These are phyloP conservation scores for Wickerhamomyces xylosicus DNA, from an alignment of 805 yeast genomes.

Conservation along the genomic window DNA sequence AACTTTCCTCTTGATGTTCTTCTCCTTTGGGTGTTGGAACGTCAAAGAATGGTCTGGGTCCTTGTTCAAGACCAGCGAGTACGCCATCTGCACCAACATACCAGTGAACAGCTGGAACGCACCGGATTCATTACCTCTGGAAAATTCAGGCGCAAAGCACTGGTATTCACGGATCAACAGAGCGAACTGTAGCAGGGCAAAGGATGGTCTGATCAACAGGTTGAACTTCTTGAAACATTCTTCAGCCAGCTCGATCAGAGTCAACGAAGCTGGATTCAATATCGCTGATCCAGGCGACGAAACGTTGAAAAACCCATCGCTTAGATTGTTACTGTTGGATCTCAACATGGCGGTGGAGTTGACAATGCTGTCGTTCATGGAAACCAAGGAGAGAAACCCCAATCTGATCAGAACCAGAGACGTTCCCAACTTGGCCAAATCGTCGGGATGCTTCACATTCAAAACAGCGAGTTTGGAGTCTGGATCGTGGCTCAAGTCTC, in stretches of 20 bases:
- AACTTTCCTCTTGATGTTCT: constrained; percentile 4
- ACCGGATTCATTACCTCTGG: constrained; percentile 42
- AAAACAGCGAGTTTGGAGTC: not conserved
- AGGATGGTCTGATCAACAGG: constrained; percentile 4
- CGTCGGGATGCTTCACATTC: not conserved
- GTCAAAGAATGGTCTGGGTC: constrained; percentile 28
- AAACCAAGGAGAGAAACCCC: constrained; percentile 2
- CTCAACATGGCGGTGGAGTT: not conserved
- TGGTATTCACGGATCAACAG: constrained; percentile 37
- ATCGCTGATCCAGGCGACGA: not conserved
- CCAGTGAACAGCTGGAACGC: constrained; percentile 37
- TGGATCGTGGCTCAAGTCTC: constrained; percentile 1
- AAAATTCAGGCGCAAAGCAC: constrained; percentile 41
- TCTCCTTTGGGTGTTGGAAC: not conserved
- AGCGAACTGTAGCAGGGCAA: constrained; percentile 42
- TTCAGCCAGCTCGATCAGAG: constrained; percentile 6
- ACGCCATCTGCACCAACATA: constrained; percentile 39
- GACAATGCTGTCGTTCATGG: not conserved
- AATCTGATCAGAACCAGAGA: constrained; percentile 1
- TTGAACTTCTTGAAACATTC: constrained; percentile 8
- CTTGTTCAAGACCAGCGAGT: constrained; percentile 41
- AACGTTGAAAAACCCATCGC: not conserved
- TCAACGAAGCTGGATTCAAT: constrained; percentile 3
- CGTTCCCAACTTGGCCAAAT: constrained; percentile 3
- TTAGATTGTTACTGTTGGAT: not conserved